These are phyloP conservation scores for Coleophoma cylindrospora DNA, from an alignment of 2,329 filamentous ascomycete species.

Conservation along the genomic window DNA sequence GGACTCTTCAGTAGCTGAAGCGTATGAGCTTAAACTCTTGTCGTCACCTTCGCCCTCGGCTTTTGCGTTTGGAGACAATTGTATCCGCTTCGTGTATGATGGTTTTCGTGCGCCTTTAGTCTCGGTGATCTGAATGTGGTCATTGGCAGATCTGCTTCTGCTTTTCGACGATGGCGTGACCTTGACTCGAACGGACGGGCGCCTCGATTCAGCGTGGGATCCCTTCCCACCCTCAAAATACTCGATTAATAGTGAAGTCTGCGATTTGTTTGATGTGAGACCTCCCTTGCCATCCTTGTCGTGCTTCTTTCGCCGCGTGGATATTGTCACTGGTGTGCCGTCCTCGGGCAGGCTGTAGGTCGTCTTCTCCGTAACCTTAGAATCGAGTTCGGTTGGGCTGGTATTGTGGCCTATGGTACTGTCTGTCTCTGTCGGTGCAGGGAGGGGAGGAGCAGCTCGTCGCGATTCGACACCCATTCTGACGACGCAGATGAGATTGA, in stretches of 20 bases:
- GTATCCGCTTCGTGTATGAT: constrained; percentile 64
- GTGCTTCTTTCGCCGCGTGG: constrained; percentile 63
- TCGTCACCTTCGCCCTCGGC: constrained; percentile 52
- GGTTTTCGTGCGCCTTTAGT: constrained; percentile 68
- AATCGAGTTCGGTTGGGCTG: constrained; percentile 55
- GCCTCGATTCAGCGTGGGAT: constrained; percentile 44
- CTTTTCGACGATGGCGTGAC: constrained; percentile 60
- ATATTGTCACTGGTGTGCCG: constrained; percentile 88
- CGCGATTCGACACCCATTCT: constrained; percentile 27
- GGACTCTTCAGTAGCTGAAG: constrained; percentile 74
- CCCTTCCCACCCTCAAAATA: constrained; percentile 67
- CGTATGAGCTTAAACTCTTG: constrained; percentile 66
- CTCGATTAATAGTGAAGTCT: constrained; percentile 70
- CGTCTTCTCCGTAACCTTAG: constrained; percentile 60
- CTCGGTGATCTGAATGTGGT: constrained; percentile 84
- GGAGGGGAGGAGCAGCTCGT: constrained; percentile 59
- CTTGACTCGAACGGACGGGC: constrained; percentile 67
- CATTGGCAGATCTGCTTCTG: constrained; percentile 43
- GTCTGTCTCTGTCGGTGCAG: constrained; percentile 71
- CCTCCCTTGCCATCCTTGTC: constrained; percentile 40
- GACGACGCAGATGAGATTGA: constrained; percentile 10
- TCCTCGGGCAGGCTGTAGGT: constrained; percentile 79
- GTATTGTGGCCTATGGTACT: constrained; percentile 37
- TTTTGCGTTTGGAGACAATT: constrained; percentile 45
- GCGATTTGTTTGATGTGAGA: constrained; percentile 52